Evolutionary conservation across 768 basidiomycete species (phyloP).

Genomic region (Melanogaster broomeanus): DNA sequence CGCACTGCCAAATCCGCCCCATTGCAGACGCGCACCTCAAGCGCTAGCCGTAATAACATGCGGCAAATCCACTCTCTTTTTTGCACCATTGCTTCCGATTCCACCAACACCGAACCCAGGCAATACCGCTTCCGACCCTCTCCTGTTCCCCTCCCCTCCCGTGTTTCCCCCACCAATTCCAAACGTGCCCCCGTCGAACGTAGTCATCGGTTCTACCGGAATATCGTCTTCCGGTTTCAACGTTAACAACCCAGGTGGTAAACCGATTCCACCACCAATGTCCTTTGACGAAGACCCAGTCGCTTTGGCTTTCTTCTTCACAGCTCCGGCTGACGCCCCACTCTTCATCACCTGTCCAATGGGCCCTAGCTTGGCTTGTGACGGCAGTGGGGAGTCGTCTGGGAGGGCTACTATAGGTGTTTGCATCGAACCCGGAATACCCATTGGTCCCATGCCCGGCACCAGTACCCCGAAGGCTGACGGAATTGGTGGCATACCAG

Average conservation of each 20-base stretch:
- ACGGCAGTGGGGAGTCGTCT: constrained; percentile 62
- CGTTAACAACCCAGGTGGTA: constrained; percentile 17
- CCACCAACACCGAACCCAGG: constrained; percentile 6
- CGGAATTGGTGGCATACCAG: constrained; percentile 18
- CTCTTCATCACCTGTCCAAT: constrained; percentile 71
- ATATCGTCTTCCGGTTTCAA: constrained; percentile 19
- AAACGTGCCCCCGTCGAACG: constrained; percentile 13
- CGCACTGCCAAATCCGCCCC: no score
- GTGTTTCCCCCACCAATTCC: constrained; percentile 1
- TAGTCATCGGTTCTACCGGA: constrained; percentile 17
- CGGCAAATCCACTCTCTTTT: constrained; percentile 31
- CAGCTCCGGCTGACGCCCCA: constrained; percentile 39
- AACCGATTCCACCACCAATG: constrained; percentile 19
- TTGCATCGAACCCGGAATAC: constrained; percentile 3
- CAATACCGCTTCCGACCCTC: constrained; percentile 9
- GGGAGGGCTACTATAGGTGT: constrained; percentile 43
- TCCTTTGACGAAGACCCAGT: constrained; percentile 25
- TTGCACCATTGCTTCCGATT: constrained; percentile 9
- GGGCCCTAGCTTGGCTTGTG: constrained; percentile 75
- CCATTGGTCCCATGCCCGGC: neutral
- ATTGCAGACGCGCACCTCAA: constrained; percentile 9
- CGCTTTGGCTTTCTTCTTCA: constrained; percentile 62
- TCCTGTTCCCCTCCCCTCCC: constrained; percentile 22
- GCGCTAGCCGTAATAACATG: constrained; percentile 39
- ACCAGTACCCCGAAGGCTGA: constrained; percentile 6